Evolutionary conservation across 441 rosid genomes (phyloP).

Genomic region (Erodium texanum): DNA sequence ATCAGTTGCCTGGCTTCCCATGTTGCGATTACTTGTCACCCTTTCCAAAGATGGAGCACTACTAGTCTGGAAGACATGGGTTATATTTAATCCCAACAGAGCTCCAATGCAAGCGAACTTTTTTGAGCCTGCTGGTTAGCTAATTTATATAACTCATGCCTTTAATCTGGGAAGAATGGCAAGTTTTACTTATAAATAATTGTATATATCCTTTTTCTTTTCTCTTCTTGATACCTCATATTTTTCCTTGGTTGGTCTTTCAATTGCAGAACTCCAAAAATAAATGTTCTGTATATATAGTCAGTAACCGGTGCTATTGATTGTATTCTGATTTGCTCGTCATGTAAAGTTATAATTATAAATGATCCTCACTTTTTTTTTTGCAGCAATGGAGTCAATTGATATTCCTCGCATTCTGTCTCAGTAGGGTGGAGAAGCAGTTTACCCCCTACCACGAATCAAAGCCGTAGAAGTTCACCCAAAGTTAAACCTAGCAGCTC

Average conservation of each 20-base stretch:
- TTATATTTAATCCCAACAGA: constrained; percentile 73
- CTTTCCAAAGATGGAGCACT: constrained; percentile 88
- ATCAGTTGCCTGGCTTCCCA: constrained; percentile 85
- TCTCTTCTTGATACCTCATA: not conserved
- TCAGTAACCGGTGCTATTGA: not conserved
- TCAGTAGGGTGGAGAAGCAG: constrained; percentile 96
- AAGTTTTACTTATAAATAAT: not conserved
- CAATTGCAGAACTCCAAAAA: not conserved
- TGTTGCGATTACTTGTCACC: constrained; percentile 75
- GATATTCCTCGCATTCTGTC: constrained; percentile 88
- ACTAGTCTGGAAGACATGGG: constrained; percentile 93
- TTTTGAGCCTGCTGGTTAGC: constrained; percentile 88
- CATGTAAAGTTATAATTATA: constrained; percentile 12
- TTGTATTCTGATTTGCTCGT: not conserved
- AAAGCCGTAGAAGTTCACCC: constrained; percentile 85
- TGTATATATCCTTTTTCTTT: not conserved
- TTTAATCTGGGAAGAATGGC: not conserved
- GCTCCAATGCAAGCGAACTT: constrained; percentile 92
- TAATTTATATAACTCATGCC: constrained; percentile 5
- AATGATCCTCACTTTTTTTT: constrained; percentile 18
- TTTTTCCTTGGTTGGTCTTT: not conserved
- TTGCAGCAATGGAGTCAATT: constrained; percentile 81
- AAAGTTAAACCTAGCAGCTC: constrained; percentile 79
- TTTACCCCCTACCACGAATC: constrained; percentile 89
- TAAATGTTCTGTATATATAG: not conserved